Evolutionary conservation across 768 basidiomycete species (phyloP), one percentile per base, ranked within the genome.

Genomic region (Russula sp.): DNA sequence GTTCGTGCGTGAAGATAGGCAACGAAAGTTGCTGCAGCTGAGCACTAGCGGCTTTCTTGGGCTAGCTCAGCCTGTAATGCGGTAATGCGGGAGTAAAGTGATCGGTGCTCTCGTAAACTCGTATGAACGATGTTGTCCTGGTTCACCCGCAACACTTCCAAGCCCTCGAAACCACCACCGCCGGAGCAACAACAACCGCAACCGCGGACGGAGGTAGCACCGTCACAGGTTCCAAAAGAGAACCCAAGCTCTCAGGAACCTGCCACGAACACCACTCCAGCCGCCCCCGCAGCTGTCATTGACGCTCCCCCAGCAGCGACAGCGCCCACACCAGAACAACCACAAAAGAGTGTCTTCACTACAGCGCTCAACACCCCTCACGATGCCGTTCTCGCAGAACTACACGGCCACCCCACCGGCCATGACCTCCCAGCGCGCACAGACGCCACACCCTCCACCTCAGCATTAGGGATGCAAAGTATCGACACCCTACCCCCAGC

Each of bases 331-430:
- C 70, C 51, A 66, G 70, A 54, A 72, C 73, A 11, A 69, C 70
- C 18, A 69, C 69, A 10, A 20, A 59, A 67, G 38, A 42, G 61
- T 51, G 69, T 70, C 3, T 67, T 74, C 26, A 73, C 72, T 14
- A 64, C 74, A 13, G 69, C 73, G 0, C 64, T 79, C 66, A 74
- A 76, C 32, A 86, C 86, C 1, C 85, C 85, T 34, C 88, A 89
- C 69, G 88, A 89, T 73, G 79, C 78, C 24, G 73, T 85, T 56
- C 73, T 89, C n/a, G 80, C 83, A 34, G 81, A 82, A 59, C 75
- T 86, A 40, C 77, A 79, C 10, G 77, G 77, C 32, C 71, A 74
- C 36, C 64, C 64, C 30, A 59, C 63, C 4, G 53, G 11, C 34
- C 50, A 51, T n/a, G 69, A 66, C 40, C 63, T 61, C 11, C 49